These are phyloP conservation scores for Cajanus cajan DNA, from an alignment of 306 rosid species.

Conservation along the genomic window DNA sequence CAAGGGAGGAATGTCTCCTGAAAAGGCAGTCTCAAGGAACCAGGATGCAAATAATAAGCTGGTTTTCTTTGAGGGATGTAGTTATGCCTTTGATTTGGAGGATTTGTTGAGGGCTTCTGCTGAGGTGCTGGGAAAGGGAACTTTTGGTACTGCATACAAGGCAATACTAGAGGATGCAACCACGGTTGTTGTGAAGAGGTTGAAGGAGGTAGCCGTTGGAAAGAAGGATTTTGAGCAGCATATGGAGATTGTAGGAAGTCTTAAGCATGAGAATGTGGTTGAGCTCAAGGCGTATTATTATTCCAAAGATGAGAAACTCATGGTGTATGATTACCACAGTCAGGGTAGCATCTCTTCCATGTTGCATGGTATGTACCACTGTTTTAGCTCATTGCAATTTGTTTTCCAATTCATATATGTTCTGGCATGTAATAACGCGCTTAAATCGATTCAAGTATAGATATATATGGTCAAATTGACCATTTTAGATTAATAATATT, in stretches of 20 bases:
- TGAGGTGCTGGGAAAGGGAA: constrained; percentile 50
- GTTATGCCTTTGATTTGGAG: constrained; percentile 47
- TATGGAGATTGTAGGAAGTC: constrained; percentile 43
- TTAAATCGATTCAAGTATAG: neutral
- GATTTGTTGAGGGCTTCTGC: constrained; percentile 55
- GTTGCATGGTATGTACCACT: constrained; percentile 45
- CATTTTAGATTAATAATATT: neutral
- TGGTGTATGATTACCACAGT: constrained; percentile 42
- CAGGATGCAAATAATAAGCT: constrained; percentile 65
- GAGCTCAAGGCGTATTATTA: constrained; percentile 48
- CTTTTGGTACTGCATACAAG: constrained; percentile 46
- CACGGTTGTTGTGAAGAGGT: constrained; percentile 48
- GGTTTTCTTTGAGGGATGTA: constrained; percentile 45
- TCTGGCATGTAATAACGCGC: neutral
- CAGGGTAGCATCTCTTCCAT: constrained; percentile 45
- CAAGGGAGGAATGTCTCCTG: constrained; percentile 88
- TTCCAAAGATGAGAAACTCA: constrained; percentile 49
- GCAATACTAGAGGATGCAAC: constrained; percentile 48
- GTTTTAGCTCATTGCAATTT: neutral
- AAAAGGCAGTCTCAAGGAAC: constrained; percentile 71
- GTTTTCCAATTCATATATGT: neutral
- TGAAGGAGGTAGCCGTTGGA: constrained; percentile 46
- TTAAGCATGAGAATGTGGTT: constrained; percentile 46
- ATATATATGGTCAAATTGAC: neutral
- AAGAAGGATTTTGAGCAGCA: constrained; percentile 52